Percentiles rank a stretch among this genome's conserved stretches.
phyloP scores from a whole-genome alignment of 805 yeast genomes.

The Wickerhamomyces chambardii region DNA sequence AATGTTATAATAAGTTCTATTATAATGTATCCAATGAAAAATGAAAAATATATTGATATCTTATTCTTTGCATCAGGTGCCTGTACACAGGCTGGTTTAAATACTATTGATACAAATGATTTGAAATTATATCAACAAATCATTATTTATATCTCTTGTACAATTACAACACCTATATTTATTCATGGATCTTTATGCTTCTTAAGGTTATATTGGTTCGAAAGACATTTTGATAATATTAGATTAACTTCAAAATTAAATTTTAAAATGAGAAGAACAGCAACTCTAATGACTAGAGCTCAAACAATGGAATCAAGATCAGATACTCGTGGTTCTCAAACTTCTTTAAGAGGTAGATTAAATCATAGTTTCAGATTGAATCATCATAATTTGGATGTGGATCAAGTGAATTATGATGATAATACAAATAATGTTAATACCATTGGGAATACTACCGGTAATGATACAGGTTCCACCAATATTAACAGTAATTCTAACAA shows the following conservation, averaged over 20 bases:
- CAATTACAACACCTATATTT: constrained; percentile 78
- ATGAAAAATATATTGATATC: constrained; percentile 65
- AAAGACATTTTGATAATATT: constrained; percentile 77
- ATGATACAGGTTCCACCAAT: too few relatives aligned
- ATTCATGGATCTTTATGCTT: constrained; percentile 75
- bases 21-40: constrained; percentile 65
- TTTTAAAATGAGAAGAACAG: constrained; percentile 74
- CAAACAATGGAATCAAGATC: constrained; percentile 14
- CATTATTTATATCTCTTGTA: constrained; percentile 49
- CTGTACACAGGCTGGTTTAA: constrained; percentile 87
- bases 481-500: neutral
- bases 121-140: constrained; percentile 75
- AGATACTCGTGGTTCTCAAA: neutral
- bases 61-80: constrained; percentile 72
- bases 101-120: constrained; percentile 62
- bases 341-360: neutral
- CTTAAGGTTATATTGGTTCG: constrained; percentile 82
- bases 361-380: neutral
- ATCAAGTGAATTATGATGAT: too few relatives aligned
- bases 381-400: neutral
- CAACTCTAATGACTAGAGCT: constrained; percentile 53
- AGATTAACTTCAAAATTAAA: constrained; percentile 69
- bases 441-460: too few relatives aligned
- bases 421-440: too few relatives aligned
- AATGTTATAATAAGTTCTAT: constrained; percentile 63